Conservation (phyloP, 805 yeast genomes). For the Tanozyma kutaoensis region DNA sequence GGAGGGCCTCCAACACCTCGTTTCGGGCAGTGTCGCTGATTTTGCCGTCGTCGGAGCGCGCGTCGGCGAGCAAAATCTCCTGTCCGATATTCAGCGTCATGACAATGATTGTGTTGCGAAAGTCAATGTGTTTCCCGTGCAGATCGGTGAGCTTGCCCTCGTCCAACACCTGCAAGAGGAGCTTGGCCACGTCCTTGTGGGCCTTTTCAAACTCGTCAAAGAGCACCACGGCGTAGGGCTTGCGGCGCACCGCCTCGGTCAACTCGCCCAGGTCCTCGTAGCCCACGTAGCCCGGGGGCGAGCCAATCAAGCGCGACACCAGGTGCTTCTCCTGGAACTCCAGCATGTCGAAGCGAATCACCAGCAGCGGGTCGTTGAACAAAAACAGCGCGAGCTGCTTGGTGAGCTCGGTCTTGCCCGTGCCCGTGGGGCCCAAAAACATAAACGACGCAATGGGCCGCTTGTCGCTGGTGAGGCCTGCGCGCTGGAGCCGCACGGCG, state of each 20-base stretch:
- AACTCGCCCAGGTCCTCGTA: slow-evolving; percentile 94
- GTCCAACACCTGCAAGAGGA: slow-evolving; percentile 82
- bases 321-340: slow-evolving; percentile 95
- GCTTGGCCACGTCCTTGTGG: slow-evolving; percentile 87
- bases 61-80: slow-evolving; percentile 64
- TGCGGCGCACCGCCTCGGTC: slow-evolving; percentile 91
- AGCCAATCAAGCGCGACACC: slow-evolving; percentile 83
- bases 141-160: slow-evolving; percentile 93
- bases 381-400: slow-evolving; percentile 85
- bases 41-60: slow-evolving; percentile 43
- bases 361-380: slow-evolving; percentile 79
- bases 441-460: slow-evolving; percentile 94
- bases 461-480: slow-evolving; percentile 88
- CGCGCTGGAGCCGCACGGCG: slow-evolving; percentile 92
- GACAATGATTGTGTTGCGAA: slow-evolving; percentile 86
- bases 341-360: slow-evolving; percentile 92
- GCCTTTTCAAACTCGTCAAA: slow-evolving; percentile 98
- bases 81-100: slow-evolving; percentile 98
- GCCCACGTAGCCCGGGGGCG: slow-evolving; percentile 97
- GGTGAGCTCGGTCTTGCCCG: slow-evolving; percentile 94
- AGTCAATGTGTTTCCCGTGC: slow-evolving; percentile 88
- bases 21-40: slow-evolving; percentile 41
- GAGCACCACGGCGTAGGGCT: slow-evolving; percentile 84
- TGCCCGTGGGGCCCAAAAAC: slow-evolving; percentile 97
- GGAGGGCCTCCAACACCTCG: slow-evolving; percentile 57